Evolutionary conservation across 805 yeast species (phyloP), one percentile per base, ranked within the genome.

Genomic region (Candida tallmaniae): DNA sequence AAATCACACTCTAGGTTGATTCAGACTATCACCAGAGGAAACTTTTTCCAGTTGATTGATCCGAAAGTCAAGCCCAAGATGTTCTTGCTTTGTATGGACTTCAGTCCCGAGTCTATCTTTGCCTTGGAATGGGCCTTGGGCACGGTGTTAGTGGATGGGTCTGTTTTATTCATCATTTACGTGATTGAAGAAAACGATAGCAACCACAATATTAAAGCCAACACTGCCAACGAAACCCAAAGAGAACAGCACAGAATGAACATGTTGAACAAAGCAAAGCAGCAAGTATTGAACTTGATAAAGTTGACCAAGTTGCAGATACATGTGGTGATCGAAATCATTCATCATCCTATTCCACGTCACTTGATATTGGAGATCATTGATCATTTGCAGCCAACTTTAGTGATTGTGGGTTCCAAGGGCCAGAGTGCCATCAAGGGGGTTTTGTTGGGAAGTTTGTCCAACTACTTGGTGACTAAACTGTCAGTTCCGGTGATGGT

Each of bases 121-220:
- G 93, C 96, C 0, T 65, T 89, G 15, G 93, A 86, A 49, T 88
- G 96, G 83, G 76, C 88, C 27, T 68, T 89, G 46, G 97, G 97
- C 2, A 76, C 95, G 0, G 81, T 87, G 0, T 67, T 88, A 30
- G 82, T 80, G 15, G 88, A 85, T 50, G 93, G 93, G 0, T 83
- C 87, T 35, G 86, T 88, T 0, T 58, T 88, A 35, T 85, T 83
- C 52, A 74, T 86, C 14, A 76, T 86, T 17, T 74, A 75, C 45
- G 80, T 75, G 9, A 67, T 71, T 37, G 80, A 74, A 45, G 73
- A 66, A 13, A 65, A 55, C 41, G 72, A 65, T 41, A 45, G 43
- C 35, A 64, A 66, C 44, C 72, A 65, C 42, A 60, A 62, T 35
- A 50, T 65, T 42, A 67, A 67, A 44, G 67, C 66, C 8, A 62